Evolutionary conservation across 2,329 filamentous ascomycete genomes (phyloP), one percentile per base, ranked within the genome.

Genomic region (Clarireedia paspali): DNA sequence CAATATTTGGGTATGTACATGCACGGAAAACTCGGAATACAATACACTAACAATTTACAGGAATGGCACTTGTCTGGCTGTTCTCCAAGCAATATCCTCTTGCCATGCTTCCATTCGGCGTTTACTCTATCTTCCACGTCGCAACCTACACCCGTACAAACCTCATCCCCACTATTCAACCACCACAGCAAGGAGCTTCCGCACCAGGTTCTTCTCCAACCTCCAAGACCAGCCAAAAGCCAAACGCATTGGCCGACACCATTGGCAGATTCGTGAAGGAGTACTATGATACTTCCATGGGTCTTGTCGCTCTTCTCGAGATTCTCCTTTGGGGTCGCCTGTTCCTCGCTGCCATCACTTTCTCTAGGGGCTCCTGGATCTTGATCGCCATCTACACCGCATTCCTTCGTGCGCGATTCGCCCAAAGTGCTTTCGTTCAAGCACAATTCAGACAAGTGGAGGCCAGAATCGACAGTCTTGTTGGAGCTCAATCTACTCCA

Each of bases 111-210:
- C 94, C 94, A 27, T 99, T 96, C 77, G 86, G 85, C 66, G 89
- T 99, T 73, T 99, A 97, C 82, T 97, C 92, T 57, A 75, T 97
- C 73, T 99, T 99, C 85, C 94, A 99, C 76, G 91, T 97, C 65
- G 89, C 91, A 60, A 97, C 94, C 63, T 99, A 99, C 76, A 89
- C 88, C 63, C 91, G 94, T 72, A 88, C 88, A 71, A 95, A 95
- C 77, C 75, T 99, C 63, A 88, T 99, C 66, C 94, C 94, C 59
- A 90, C 89, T 61, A 70, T 99, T 66, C 80, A 87, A 67, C 89
- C 91, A 15, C 80, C 84, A 58, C 77, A 79, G 62, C 71, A 76
- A 61, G 67, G 76, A 38, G 73, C 80, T 38, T 70, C 81, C 14
- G 73, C 81, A 40, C 77, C 80, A 44, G 76, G 78, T 51, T 74